Conservation (phyloP, 176 grass and related monocot genomes). For the Poa pratensis region DNA sequence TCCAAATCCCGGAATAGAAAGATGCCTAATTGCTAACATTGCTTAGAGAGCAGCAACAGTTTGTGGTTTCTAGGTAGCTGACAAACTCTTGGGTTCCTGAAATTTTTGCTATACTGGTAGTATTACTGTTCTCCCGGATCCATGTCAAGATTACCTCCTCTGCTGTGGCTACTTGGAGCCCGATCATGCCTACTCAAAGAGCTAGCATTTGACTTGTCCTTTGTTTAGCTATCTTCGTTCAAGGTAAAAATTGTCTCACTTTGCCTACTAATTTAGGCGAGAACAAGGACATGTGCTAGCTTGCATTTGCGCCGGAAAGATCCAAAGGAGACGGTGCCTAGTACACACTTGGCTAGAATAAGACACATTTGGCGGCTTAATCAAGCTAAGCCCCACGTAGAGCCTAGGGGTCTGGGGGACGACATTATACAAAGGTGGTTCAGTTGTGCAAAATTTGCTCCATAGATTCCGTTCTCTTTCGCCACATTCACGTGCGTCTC, state of each 20-base stretch:
- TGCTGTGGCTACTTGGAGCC: not conserved
- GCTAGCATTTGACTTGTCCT: not conserved
- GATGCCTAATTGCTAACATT: conserved; percentile 1
- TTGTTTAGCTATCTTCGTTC: not conserved
- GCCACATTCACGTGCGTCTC: not conserved
- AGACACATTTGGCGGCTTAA: not conserved
- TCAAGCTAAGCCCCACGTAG: conserved; percentile 19
- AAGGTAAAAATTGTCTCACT: not conserved
- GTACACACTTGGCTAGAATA: conserved; percentile 40
- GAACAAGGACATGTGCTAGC: conserved; percentile 16
- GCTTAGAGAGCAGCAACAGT: not conserved
- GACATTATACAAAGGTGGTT: not conserved
- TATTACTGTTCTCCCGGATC: not conserved
- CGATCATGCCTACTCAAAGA: not conserved
- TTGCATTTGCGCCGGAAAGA: conserved; percentile 42
- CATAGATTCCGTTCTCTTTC: not conserved
- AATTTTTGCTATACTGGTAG: not conserved
- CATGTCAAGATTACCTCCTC: too few relatives aligned
- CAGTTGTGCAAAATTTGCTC: conserved; percentile 14
- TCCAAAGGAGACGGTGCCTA: conserved; percentile 25
- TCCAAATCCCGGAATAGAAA: not conserved
- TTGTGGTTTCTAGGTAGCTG: not conserved
- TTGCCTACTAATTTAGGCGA: not conserved
- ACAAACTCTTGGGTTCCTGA: not conserved
- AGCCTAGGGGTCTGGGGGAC: not conserved